phyloP scores from a whole-genome alignment of 1,139 yeast genomes.

The Debaryomycetaceae sp. region DNA sequence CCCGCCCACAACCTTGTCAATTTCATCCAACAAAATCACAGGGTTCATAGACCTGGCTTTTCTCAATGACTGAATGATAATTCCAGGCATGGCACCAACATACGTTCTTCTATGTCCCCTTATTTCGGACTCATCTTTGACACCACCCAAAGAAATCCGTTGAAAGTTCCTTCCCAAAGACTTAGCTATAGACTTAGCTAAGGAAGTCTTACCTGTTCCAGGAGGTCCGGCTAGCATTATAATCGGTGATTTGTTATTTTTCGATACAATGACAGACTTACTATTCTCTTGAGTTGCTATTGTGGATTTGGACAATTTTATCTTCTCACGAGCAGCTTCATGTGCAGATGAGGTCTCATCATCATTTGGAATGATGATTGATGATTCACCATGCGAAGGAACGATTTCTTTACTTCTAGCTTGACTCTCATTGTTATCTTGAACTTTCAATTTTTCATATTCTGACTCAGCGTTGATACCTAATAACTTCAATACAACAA shows the following conservation, averaged over 20 bases:
- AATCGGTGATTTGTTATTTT: conserved; percentile 61
- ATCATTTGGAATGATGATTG: conserved; percentile 35
- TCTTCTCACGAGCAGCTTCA: conserved; percentile 25
- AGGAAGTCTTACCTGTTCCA: conserved; percentile 90
- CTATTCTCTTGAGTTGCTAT: conserved; percentile 9
- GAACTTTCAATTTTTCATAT: conserved; percentile 10
- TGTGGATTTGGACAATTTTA: conserved; percentile 17
- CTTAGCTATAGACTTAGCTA: conserved; percentile 83
- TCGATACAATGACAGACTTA: conserved; percentile 28
- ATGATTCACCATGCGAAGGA: conserved; percentile 7
- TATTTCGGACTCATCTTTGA: conserved; percentile 86
- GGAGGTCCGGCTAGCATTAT: conserved; percentile 90
- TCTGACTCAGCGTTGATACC: conserved; percentile 37
- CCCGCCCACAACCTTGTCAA: conserved; percentile 77
- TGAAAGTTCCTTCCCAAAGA: conserved; percentile 78
- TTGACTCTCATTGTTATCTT: conserved; percentile 5
- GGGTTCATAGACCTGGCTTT: conserved; percentile 83
- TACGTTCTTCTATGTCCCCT: conserved; percentile 92
- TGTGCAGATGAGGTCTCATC: conserved; percentile 32
- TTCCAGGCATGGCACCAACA: conserved; percentile 93
- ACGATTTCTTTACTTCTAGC: not conserved
- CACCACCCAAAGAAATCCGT: conserved; percentile 83
- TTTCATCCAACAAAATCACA: conserved; percentile 83
- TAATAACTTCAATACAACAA: conserved; percentile 71
- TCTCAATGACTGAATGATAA: conserved; percentile 73